Base-by-base conservation (phyloP, 2,329 filamentous ascomycete genomes). In the Sporothrix protearum region DNA sequence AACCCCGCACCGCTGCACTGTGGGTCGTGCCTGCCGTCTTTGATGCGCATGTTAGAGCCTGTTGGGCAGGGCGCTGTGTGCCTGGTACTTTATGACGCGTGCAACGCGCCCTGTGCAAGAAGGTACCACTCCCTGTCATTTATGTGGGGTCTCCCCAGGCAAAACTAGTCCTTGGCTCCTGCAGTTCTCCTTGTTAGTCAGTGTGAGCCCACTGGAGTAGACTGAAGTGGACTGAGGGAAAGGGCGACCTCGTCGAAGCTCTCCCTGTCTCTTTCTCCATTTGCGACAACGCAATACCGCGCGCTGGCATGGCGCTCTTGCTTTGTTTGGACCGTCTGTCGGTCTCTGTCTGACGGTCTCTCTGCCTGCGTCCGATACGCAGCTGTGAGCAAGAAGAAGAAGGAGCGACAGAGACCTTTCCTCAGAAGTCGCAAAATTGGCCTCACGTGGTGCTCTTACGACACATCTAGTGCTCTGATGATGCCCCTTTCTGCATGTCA, bases 1-100 rank as follows among this genome's bases (percentile, higher is more conserved):
- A 61, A 72, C 71, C 71, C 71, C 71, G 71, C 71, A 72, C 55
- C 33, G 49, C 53, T 39, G 51, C 53, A 25, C 63, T 70, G 68
- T 72, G 71, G 71, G 51, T 53, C 47, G 61, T 51, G 10, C 42
- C 53, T 72, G 36, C n/a, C 55, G 28, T 63, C 39, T 42, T 28
- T 49, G 45, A 67, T 67, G 28, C 45, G 45, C 64, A 67, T 30
- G 28, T 36, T 51, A 39, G 42, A 49, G 36, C 39, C 61, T 30
- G 22, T 66, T 47, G 22, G 39, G 22, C 6, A 19, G 12, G 47
- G 7, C n/a, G 33, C 16, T 53, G 7, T 67, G 69, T 71, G 47
- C 45, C 30, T 4, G 61, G 49, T 71, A 71, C 69, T 42, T 67
- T 39, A 5, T 28, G 10, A 5, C 30, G 5, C 16, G 36, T 6